Conservation (phyloP, 495 filamentous ascomycete species). For the Cetradonia linearis region DNA sequence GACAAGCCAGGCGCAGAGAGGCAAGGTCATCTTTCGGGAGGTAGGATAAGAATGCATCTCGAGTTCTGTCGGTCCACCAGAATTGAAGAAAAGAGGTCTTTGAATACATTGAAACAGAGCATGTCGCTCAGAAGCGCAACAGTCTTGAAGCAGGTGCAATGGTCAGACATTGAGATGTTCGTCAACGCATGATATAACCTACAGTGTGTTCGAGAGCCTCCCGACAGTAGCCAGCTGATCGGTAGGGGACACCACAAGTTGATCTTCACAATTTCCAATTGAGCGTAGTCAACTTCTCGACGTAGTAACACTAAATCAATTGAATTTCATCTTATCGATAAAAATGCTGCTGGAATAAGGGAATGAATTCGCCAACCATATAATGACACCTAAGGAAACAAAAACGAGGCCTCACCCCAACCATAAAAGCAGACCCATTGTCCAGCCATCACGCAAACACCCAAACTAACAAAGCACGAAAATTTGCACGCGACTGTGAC, state of each 20-base stretch:
- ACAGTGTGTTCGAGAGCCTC: slow-evolving; percentile 9
- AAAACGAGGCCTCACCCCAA: slow-evolving; percentile 21
- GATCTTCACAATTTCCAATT: neutral
- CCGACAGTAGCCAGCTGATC: slow-evolving; percentile 6
- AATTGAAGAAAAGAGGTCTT: slow-evolving; percentile 37
- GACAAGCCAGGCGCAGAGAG: slow-evolving; percentile 43
- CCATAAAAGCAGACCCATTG: slow-evolving; percentile 16
- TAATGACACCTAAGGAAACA: slow-evolving; percentile 23
- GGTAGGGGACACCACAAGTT: neutral
- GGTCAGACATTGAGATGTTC: slow-evolving; percentile 7
- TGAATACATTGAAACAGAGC: slow-evolving; percentile 24
- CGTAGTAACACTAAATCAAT: slow-evolving; percentile 4
- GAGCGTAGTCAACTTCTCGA: slow-evolving; percentile 3
- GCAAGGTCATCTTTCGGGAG: slow-evolving; percentile 35
- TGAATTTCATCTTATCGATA: slow-evolving; percentile 8
- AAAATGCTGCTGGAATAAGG: neutral
- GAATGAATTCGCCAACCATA: neutral
- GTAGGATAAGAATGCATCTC: slow-evolving; percentile 34
- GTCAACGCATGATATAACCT: slow-evolving; percentile 6
- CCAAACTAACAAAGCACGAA: slow-evolving; percentile 4
- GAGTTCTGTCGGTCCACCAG: slow-evolving; percentile 39
- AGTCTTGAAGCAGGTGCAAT: slow-evolving; percentile 9
- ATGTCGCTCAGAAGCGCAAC: slow-evolving; percentile 8
- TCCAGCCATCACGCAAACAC: slow-evolving; percentile 10
- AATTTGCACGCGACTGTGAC: slow-evolving; percentile 20